A percentile compares a stretch with the other conserved stretches of the same genome.
Conservation (phyloP, 352 stramenopile species). For the Pythium plurisporium region DNA sequence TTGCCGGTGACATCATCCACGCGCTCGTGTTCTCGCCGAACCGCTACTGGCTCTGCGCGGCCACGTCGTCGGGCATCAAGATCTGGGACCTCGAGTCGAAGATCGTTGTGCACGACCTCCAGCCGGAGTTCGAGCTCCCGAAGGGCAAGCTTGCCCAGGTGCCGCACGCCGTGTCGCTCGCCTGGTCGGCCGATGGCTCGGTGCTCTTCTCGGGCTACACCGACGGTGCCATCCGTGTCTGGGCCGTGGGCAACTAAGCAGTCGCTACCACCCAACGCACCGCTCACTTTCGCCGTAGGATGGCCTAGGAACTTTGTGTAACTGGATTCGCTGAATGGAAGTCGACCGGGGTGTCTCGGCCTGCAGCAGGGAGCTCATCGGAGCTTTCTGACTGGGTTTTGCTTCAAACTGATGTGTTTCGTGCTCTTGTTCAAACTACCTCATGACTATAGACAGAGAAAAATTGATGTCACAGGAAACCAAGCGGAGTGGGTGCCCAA, state of each 20-base stretch:
- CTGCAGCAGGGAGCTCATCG: conserved; percentile 4
- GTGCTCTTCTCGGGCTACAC: conserved; percentile 99
- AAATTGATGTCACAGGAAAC: no score
- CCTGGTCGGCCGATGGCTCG: conserved; percentile 97
- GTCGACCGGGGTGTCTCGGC: not conserved
- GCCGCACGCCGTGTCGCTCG: conserved; percentile 96
- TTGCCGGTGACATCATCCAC: conserved; percentile 96
- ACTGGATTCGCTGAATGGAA: no score
- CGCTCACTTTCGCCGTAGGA: no score
- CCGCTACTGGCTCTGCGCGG: conserved; percentile 99
- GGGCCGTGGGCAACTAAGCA: conserved; percentile 84
- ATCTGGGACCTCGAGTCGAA: conserved; percentile 99
- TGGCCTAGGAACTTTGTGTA: not conserved
- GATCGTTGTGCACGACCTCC: conserved; percentile 97
- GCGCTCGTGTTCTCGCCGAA: conserved; percentile 99
- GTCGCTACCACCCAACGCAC: no score
- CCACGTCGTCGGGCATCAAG: conserved; percentile 98
- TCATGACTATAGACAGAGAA: no score
- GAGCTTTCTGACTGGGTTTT: conserved; percentile 15
- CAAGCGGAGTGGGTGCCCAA: no score
- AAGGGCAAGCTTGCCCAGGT: conserved; percentile 93
- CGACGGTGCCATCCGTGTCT: conserved; percentile 98
- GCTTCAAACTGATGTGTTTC: not conserved
- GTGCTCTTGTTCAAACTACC: not conserved
- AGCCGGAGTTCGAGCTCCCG: conserved; percentile 88